Conservation (phyloP, 805 yeast species). For the Cyberlindnera samutprakarnensis region DNA sequence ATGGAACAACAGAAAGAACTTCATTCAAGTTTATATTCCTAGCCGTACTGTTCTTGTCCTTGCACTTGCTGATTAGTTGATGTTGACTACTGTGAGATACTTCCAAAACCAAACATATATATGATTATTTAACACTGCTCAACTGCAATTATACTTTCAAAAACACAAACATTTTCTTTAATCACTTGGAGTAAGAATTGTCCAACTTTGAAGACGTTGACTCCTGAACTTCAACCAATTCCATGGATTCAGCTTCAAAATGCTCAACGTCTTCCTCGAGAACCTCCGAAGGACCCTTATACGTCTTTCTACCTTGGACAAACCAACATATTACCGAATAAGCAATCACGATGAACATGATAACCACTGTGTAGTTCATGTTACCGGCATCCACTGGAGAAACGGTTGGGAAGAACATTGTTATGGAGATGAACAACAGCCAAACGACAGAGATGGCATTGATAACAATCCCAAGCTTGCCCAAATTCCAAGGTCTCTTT, state of each 20-base stretch:
- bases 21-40: constrained; percentile 76
- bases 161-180: no score
- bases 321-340: constrained; percentile 20
- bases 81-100: not conserved
- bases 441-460: constrained; percentile 17
- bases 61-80: constrained; percentile 20
- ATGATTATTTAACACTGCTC: no score
- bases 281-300: constrained; percentile 21
- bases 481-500: constrained; percentile 22
- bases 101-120: no score
- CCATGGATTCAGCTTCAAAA: constrained; percentile 2
- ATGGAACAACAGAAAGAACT: constrained; percentile 80
- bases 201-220: constrained; percentile 4
- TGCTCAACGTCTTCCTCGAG: constrained; percentile 4
- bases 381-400: constrained; percentile 19
- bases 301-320: constrained; percentile 21
- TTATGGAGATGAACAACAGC: constrained; percentile 19
- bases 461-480: constrained; percentile 14
- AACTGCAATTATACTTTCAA: no score
- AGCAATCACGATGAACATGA: constrained; percentile 17
- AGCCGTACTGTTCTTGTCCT: constrained; percentile 60
- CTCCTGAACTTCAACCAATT: constrained; percentile 6
- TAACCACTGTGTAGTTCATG: constrained; percentile 24
- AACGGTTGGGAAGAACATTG: constrained; percentile 20
- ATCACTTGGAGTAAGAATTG: no score